Base-by-base conservation (phyloP, 2,329 filamentous ascomycete species). In the Aspergillus ochraceus region DNA sequence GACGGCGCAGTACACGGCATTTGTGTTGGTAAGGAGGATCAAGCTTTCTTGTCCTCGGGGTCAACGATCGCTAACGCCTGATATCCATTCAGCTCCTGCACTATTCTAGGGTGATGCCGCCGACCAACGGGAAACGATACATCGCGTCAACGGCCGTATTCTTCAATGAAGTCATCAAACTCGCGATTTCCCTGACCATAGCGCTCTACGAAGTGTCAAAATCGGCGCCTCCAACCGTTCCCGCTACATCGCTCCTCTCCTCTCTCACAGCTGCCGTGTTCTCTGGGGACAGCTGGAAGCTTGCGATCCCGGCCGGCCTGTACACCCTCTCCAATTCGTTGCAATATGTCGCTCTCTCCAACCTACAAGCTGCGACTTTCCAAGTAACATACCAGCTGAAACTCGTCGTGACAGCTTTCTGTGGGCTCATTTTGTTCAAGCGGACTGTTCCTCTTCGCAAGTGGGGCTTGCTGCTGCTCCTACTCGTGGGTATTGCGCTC, bases 241-340 rank as follows among this genome's bases (percentile, higher is more conserved):
- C 92, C 2, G 89, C 89, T 20, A 91, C 91, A 0, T 87, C 91
- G 1, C 83, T 97, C 19, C 91, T 96, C 71, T 85, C 88, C 69
- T 89, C 92, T 70, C 86, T 98, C 24, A 90, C 88, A 70, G 88
- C 86, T 68, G 86, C 88, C 30, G 90, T 97, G 17, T 96, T 98
- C 72, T 89, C 90, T 0, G 89, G 90, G 10, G 95, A 98, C 72
- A 92, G 92, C 66, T 98, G 94, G 94, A 97, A 97, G 76, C 80
- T 99, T 64, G 92, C 91, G 9, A 88, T 98, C 47, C 95, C 94
- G 0, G 95, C 94, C 4, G 84, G 87, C 4, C 82, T 98, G 1
- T 98, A 97, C 73, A 97, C 94, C 0, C 74, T 97, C 29, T 92
- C 97, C 70, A 98, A 97, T 71, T 90, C 90, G n/a, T 79, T 98